Conservation (phyloP, 768 basidiomycete species). For the Neoboletus brunneissimus region DNA sequence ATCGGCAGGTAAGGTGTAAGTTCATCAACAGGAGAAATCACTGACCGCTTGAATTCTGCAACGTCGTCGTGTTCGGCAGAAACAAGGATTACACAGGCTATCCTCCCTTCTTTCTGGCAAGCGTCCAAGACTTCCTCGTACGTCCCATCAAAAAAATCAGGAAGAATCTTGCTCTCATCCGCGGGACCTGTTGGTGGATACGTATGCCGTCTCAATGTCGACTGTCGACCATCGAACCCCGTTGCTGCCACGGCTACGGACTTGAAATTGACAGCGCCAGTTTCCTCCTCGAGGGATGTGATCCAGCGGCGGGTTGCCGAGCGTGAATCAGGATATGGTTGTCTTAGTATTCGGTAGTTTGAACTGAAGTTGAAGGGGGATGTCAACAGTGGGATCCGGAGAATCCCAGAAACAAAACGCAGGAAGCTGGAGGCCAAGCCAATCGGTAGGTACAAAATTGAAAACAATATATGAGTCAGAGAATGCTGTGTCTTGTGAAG, state of each 20-base stretch:
- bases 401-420: conserved; percentile 61
- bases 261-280: conserved; percentile 65
- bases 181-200: conserved; percentile 27
- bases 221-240: conserved; percentile 44
- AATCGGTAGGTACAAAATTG: conserved; percentile 58
- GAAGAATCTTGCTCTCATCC: conserved; percentile 53
- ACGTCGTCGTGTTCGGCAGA: conserved; percentile 92
- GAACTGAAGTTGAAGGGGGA: conserved; percentile 47
- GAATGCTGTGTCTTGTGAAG: conserved; percentile 1
- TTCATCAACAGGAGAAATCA: neutral
- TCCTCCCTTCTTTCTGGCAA: conserved; percentile 67
- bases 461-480: conserved; percentile 10
- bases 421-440: conserved; percentile 45
- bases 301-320: conserved; percentile 74
- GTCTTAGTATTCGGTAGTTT: conserved; percentile 39
- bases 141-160: conserved; percentile 75
- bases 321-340: conserved; percentile 38
- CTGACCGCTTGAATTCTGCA: conserved; percentile 79
- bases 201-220: conserved; percentile 36
- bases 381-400: conserved; percentile 67
- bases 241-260: conserved; percentile 35
- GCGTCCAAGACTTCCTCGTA: conserved; percentile 77
- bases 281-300: conserved; percentile 79
- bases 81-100: conserved; percentile 80
- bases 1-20: neutral